These are phyloP conservation scores for Grifola frondosa DNA, from an alignment of 1,284 basidiomycete genomes.

Conservation along the genomic window DNA sequence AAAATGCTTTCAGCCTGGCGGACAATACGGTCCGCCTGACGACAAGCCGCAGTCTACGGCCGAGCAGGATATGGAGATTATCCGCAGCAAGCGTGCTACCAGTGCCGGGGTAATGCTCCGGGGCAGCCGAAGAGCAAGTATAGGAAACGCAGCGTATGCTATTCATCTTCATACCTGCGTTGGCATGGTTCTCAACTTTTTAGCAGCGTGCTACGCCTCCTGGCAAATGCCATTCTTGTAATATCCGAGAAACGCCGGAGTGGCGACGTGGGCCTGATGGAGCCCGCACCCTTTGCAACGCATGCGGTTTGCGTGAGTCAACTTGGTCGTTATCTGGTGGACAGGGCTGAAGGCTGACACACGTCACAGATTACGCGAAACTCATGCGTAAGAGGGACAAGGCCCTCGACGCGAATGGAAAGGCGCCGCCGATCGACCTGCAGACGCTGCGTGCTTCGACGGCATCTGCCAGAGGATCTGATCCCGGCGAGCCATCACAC, in stretches of 20 bases:
- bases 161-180: constrained; percentile 19
- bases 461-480: constrained; percentile 48
- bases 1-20: constrained; percentile 9
- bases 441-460: constrained; percentile 68
- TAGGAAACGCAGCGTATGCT: constrained; percentile 75
- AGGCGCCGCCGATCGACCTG: constrained; percentile 60
- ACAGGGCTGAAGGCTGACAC: constrained; percentile 7
- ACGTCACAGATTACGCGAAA: constrained; percentile 67
- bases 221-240: constrained; percentile 81
- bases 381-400: constrained; percentile 74
- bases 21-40: constrained; percentile 14
- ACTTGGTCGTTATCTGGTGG: constrained; percentile 12
- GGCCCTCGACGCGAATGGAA: constrained; percentile 49
- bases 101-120: constrained; percentile 39
- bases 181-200: constrained; percentile 27
- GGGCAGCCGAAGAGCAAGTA: constrained; percentile 71
- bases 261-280: constrained; percentile 81
- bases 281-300: constrained; percentile 77
- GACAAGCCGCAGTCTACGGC: constrained; percentile 51
- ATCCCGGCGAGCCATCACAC: constrained; percentile 20
- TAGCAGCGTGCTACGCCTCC: constrained; percentile 74
- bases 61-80: constrained; percentile 79
- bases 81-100: constrained; percentile 71
- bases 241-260: constrained; percentile 81
- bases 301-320: constrained; percentile 76